Evolutionary conservation across 2,329 filamentous ascomycete species (phyloP), one percentile per base, ranked within the genome.

Genomic region (Xylaria sp.): DNA sequence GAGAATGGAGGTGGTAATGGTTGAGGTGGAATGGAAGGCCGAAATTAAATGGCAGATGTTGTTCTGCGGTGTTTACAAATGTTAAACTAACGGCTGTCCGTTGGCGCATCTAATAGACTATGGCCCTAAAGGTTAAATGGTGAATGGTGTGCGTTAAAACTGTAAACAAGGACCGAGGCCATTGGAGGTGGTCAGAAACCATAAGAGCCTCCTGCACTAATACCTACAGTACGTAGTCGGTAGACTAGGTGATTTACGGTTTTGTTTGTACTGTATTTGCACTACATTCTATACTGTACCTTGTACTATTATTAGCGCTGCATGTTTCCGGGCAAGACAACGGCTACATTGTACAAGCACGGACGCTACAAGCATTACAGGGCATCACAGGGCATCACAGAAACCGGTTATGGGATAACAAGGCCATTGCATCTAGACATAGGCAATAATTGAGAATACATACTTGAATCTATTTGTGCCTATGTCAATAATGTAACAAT

Each of bases 201-300:
- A 11, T 49, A 50, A 53, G 49, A 53, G 49, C 49, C 49, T 39
- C 50, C 33, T 5, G 29, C 36, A 53, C 31, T 53, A n/a, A n/a
- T n/a, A n/a, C n/a, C 20, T 5, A 9, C n/a, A 33, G 17, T 33
- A 33, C 29, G 29, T 36, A 29, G 27, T 5, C n/a, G n/a, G n/a
- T n/a, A n/a, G n/a, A n/a, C n/a, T 36, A 36, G 33, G 33, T 36
- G 29, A 31, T 31, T 11, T 45, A 25, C 20, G 11, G 27, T 29
- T n/a, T 6, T 31, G 31, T 50, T 31, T 7, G 15, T n/a, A 50
- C 47, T 29, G 47, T 50, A 31, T 27, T 5, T 7, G n/a, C 6
- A 44, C 42, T n/a, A 6, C 17, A 5, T 20, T 44, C 22, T 20
- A 6, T 38, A 38, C 17, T 20, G 17, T 38, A 38, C 17, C 17